Base-by-base conservation (phyloP, 129 eudicot species). In the Lactuca sativa region DNA sequence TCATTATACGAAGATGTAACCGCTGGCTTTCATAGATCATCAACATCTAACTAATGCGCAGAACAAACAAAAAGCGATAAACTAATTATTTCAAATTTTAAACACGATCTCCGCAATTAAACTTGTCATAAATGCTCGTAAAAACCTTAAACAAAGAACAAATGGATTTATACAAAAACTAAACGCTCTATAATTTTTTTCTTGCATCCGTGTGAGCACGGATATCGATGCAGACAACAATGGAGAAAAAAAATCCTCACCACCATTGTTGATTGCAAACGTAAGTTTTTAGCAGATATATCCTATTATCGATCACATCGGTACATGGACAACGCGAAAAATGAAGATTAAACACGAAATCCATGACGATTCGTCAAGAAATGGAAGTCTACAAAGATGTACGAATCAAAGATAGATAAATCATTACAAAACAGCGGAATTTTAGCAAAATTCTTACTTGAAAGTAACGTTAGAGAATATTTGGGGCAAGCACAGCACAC, bases 181-280 rank as follows among this genome's bases (percentile, higher is more conserved):
- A 51, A 72, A 62, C 54, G 12, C 7, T 18, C 15, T 61, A 49
- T 10, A 61, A 4, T 47, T 43, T 6, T 33, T 61, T 61, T 51
- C 52, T 47, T 13, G 47, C 59, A 36, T 71, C 67, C 67, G 75
- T 43, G 54, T 25, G 41, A 14, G 53, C n/a, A 57, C 52, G 52
- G 52, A 12, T 47, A 11, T 4, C 52, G 52, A 47, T 12, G 52
- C 52, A 47, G 52, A 47, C 52, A 47, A 21, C 66, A 70, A 11
- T 56, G 66, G 16, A 43, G 65, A 3, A 70, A 43, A 25, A 7
- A 4, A 2, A 33, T 52, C 25, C 4, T 4, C 21, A 69, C 52
- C 51, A 13, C 18, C 53, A 68, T 54, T 10, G 16, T 36, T 8
- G 8, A 13, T 41, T 41, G 4, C 40, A 57, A 44, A 56, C 38